Percentiles rank a stretch among this genome's conserved stretches.
Conservation (phyloP, 140 eudicot genomes). For the Anethum foeniculum region DNA sequence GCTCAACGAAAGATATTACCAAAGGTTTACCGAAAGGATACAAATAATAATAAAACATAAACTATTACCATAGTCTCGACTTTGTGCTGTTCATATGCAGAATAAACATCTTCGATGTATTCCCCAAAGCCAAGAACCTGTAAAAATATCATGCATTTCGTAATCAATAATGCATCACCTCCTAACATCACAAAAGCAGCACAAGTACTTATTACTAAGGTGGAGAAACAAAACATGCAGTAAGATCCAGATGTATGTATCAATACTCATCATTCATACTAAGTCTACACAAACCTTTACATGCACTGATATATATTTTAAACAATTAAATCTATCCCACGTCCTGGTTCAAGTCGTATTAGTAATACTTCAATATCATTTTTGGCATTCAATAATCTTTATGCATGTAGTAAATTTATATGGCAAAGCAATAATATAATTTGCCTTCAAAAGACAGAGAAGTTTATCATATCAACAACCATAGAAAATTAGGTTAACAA, state of each 20-base stretch:
- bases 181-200: not conserved
- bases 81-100: constrained; percentile 95
- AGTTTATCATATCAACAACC: not conserved
- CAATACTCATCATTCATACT: not conserved
- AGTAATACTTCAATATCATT: too few species aligned
- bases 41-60: not conserved
- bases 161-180: not conserved
- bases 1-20: not conserved
- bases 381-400: not conserved
- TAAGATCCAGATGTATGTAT: not conserved
- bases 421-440: not conserved
- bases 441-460: not conserved
- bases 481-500: constrained; percentile 1
- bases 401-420: not conserved
- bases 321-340: not conserved
- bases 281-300: not conserved
- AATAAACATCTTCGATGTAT: constrained; percentile 78
- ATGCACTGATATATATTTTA: not conserved
- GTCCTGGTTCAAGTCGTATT: not conserved
- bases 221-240: not conserved
- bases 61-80: constrained; percentile 59
- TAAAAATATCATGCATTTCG: not conserved
- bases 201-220: not conserved
- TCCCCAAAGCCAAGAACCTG: constrained; percentile 93
- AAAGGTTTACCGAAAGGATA: not conserved